Conservation (phyloP, 306 rosid species). For the Dalbergia cultrata region DNA sequence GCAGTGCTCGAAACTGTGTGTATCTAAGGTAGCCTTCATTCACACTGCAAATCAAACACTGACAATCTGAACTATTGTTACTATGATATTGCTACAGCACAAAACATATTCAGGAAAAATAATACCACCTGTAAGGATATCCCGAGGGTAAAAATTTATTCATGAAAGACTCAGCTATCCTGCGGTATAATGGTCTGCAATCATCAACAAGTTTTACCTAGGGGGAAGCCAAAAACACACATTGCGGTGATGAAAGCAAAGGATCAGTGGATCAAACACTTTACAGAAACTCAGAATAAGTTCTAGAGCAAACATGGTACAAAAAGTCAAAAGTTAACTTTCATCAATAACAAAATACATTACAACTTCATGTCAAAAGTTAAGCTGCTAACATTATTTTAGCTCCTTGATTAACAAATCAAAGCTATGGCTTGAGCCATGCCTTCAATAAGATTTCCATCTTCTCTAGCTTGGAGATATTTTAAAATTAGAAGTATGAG, state of each 20-base stretch:
- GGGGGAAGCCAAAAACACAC: slow-evolving; percentile 12
- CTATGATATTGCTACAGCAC: not conserved
- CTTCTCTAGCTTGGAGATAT: not conserved
- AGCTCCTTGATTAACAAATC: slow-evolving; percentile 18
- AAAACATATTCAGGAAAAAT: slow-evolving; percentile 12
- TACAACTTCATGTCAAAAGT: not conserved
- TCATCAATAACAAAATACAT: not conserved
- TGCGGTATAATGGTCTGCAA: slow-evolving; percentile 67
- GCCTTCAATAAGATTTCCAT: not conserved
- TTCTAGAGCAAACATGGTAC: slow-evolving; percentile 5
- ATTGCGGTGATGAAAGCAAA: slow-evolving; percentile 29
- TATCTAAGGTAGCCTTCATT: slow-evolving; percentile 93
- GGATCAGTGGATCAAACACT: not conserved
- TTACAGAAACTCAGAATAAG: not conserved
- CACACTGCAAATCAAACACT: slow-evolving; percentile 62
- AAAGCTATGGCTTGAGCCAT: slow-evolving; percentile 4
- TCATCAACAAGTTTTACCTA: slow-evolving; percentile 74
- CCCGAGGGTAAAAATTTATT: slow-evolving; percentile 90
- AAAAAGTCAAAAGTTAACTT: not conserved
- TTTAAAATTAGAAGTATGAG: not conserved
- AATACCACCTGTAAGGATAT: slow-evolving; percentile 80
- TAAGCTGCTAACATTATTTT: not conserved
- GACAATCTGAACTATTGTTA: slow-evolving; percentile 1
- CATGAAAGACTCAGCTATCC: slow-evolving; percentile 71
- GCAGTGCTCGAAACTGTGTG: slow-evolving; percentile 94